These are phyloP conservation scores for Multifurca ochricompacta DNA, from an alignment of 768 basidiomycete species.

Conservation along the genomic window DNA sequence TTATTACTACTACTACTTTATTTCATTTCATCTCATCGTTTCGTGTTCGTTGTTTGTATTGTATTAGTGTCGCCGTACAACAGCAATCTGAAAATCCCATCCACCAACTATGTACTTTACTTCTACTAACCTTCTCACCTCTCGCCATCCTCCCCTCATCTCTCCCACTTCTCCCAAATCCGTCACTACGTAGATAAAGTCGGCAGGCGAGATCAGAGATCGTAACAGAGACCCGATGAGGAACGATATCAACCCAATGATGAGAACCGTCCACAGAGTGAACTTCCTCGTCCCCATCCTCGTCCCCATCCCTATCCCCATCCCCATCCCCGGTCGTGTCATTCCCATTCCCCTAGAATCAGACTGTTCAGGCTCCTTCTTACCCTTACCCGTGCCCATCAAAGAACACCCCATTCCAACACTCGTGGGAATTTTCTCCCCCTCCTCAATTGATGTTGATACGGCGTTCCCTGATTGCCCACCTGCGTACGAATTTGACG, in stretches of 20 bases:
- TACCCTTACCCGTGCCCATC: too few relatives aligned
- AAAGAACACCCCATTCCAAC: background rate
- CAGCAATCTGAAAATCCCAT: constrained; percentile 85
- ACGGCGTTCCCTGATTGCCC: constrained; percentile 14
- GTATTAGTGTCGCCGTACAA: constrained; percentile 60
- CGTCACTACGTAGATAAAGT: constrained; percentile 77
- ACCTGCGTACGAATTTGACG: constrained; percentile 7
- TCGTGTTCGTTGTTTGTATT: too few relatives aligned
- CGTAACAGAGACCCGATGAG: constrained; percentile 86
- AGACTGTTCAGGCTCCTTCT: background rate
- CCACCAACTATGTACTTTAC: constrained; percentile 74
- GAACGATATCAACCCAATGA: constrained; percentile 82
- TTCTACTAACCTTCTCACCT: constrained; percentile 75
- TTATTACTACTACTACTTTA: too few relatives aligned
- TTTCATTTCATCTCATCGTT: too few relatives aligned
- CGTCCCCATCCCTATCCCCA: constrained; percentile 4
- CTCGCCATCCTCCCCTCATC: constrained; percentile 62
- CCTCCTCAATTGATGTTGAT: constrained; percentile 6
- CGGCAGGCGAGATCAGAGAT: constrained; percentile 81
- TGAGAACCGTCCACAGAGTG: constrained; percentile 50
- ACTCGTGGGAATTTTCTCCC: background rate
- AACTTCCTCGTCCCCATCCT: constrained; percentile 26
- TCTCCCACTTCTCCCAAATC: constrained; percentile 48
- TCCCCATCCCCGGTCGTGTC: constrained; percentile 4
- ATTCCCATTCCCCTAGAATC: background rate